A percentile compares a stretch with the other conserved stretches of the same genome.
Evolutionary conservation across 2,329 filamentous ascomycete species (phyloP).

Genomic region (Calcarisporium arbuscula): DNA sequence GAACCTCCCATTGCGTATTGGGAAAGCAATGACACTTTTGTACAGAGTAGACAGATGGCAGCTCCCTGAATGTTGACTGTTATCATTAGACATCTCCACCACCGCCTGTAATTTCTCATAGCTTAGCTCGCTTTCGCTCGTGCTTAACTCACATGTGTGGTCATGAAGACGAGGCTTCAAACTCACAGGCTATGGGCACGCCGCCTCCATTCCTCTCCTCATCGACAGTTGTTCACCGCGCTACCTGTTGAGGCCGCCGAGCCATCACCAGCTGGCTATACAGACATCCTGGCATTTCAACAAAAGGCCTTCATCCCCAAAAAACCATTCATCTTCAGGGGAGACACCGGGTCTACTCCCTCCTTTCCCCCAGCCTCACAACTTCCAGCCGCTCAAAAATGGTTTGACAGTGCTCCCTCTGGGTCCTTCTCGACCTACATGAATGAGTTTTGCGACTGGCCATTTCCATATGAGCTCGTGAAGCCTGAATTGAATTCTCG

Average conservation of each 20-base stretch:
- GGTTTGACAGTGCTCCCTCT: constrained; percentile 41
- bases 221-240: not conserved
- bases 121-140: too few species aligned
- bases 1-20: too few species aligned
- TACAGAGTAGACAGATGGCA: too few species aligned
- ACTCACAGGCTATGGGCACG: constrained; percentile 2
- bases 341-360: constrained; percentile 28
- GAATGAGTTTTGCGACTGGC: constrained; percentile 20
- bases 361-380: constrained; percentile 46
- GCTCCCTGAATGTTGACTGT: too few species aligned
- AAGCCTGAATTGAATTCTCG: constrained; percentile 12
- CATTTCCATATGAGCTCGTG: constrained; percentile 35
- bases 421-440: constrained; percentile 21
- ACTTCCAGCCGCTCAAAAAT: too few species aligned
- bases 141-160: too few species aligned
- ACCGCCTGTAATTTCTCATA: too few species aligned
- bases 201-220: constrained; percentile 1
- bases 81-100: too few species aligned
- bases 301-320: constrained; percentile 45
- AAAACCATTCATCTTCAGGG: constrained; percentile 43
- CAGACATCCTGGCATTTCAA: constrained; percentile 41
- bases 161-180: constrained; percentile 5
- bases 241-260: constrained; percentile 4
- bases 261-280: constrained; percentile 10
- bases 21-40: too few species aligned